Evolutionary conservation across 1,139 yeast genomes (phyloP), one percentile per base, ranked within the genome.

Genomic region (Blastobotrys ciferrii): DNA sequence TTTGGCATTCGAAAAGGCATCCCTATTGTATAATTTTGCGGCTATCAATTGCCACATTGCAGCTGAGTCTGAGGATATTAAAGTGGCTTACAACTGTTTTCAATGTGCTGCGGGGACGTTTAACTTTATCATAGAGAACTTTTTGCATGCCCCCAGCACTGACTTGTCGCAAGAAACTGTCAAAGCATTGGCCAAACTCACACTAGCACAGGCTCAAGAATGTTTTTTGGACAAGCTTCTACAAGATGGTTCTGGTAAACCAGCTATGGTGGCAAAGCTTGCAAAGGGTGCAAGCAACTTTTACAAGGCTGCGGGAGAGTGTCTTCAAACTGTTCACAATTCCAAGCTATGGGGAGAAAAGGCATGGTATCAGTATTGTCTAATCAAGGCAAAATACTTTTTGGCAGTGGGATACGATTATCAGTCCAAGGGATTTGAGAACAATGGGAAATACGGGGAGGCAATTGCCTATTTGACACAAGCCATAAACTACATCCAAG

Each of bases 171-270:
- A 84, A 45, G 80, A 83, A 30, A 82, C 89, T 1, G 80, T 87
- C 15, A 75, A 75, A 45, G 84, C 87, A 43, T 73, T 91, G 49
- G 67, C 76, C 13, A 77, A 76, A 55, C 66, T 91, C 52, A 80
- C 83, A 80, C 72, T 88, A 51, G 94, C 95, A 0, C 96, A 92
- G 64, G 87, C 94, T 1, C 97, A 89, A 63, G 97, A 92, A 58
- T 76, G 86, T 9, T 89, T 91, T 62, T 70, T 84, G 3, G 68
- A 84, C 60, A 84, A 81, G 56, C 77, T 83, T 25, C 67, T 88
- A 37, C 75, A 74, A 42, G 73, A 71, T 17, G 65, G 68, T 40
- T 55, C 53, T 30, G 53, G 62, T 15, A 64, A 60, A 53, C 81
- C 84, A 40, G 78, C 92, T 0, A 72, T 91, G 63, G 76, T 85